These are phyloP conservation scores for Starmerella scarabaei DNA, from an alignment of 805 yeast species.

Conservation along the genomic window DNA sequence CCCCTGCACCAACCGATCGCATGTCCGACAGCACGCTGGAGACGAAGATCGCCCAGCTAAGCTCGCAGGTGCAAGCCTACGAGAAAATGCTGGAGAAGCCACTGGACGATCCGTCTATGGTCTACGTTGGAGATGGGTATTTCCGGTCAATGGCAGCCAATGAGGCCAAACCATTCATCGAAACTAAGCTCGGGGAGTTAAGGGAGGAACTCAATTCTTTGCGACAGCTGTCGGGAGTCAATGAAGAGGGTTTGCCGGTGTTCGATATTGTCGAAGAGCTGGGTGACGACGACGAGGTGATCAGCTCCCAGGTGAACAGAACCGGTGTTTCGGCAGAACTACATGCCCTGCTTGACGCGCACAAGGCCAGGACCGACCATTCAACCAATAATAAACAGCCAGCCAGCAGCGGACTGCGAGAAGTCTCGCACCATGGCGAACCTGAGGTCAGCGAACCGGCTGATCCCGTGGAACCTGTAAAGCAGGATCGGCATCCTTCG, in stretches of 20 bases:
- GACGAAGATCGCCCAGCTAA: conserved; percentile 2
- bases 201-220: conserved; percentile 12
- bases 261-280: conserved; percentile 76
- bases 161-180: conserved; percentile 19
- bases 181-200: conserved; percentile 10
- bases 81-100: neutral
- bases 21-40: neutral
- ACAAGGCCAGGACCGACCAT: neutral
- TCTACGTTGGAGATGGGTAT: conserved; percentile 25
- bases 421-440: neutral
- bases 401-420: neutral
- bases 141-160: conserved; percentile 20
- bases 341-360: neutral
- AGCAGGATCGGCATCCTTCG: neutral
- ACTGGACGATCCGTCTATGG: conserved; percentile 11
- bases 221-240: conserved; percentile 17
- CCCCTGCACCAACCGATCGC: too few species aligned
- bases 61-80: conserved; percentile 9
- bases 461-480: neutral
- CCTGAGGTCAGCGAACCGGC: neutral
- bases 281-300: conserved; percentile 70
- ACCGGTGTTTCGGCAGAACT: conserved; percentile 11
- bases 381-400: neutral
- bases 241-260: conserved; percentile 45
- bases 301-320: conserved; percentile 35